Evolutionary conservation across 352 stramenopile species (phyloP), one percentile per base, ranked within the genome.

Genomic region (Phytophthora pseudosyringae): DNA sequence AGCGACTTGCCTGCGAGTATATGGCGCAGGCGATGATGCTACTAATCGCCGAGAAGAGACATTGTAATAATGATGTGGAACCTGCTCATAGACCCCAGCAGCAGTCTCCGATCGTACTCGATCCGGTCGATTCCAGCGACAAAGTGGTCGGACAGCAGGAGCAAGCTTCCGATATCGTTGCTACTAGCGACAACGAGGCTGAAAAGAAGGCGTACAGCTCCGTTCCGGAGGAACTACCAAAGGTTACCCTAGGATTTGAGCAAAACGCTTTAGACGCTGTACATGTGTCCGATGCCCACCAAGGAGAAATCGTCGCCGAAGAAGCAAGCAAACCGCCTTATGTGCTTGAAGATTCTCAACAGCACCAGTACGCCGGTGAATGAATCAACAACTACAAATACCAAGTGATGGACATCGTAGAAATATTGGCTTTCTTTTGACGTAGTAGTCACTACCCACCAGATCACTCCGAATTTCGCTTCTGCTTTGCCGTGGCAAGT

Each of bases 21-120:
- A 75, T 75, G 67, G 63, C 57, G 12, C 51, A 66, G 10, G 39
- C 66, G 33, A 75, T 75, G 67, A 64, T 18, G 8, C 57, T 32
- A 10, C 41, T 75, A 5, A 72, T 75, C 13, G 25, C 32, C 25
- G 57, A 72, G 33, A 75, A 72, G 52, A 58, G 38, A 26, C 5
- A 39, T 11, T 8, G 15, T 36, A 8, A 11, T 15, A 18, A 11
- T 33, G 16, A 4, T 18, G 16, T 6, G 3, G n/a, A 59, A 3
- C 7, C 29, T 18, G 10, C 15, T 43, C 15, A 54, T 11, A 52
- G 18, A 49, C 5, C 9, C 10, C 26, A 59, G 12, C 10, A 55
- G 32, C 49, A 61, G 36, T n/a, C 21, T 5, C 4, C 15, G 36
- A 1, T 7, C 45, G 56, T 50, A 3, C 53, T 62, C 3, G 33